Conservation (phyloP, 352 stramenopile genomes). For the Phytophthora ramorum region DNA sequence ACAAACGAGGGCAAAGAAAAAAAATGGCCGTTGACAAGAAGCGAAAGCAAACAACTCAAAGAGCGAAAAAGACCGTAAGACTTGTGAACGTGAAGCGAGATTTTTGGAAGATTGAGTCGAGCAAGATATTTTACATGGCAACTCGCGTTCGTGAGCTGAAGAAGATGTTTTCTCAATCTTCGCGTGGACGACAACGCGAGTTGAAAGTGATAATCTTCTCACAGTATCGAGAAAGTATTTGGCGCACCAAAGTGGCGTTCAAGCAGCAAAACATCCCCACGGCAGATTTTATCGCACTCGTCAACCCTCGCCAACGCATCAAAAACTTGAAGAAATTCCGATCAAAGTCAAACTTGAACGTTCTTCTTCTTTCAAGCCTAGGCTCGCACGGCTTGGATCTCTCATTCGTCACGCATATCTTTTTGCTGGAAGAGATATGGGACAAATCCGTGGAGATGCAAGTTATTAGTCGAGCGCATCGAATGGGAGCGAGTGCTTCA, state of each 20-base stretch:
- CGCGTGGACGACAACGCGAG: conserved; percentile 8
- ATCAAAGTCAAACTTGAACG: conserved; percentile 64
- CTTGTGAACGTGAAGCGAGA: conserved; percentile 35
- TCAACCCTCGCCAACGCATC: conserved; percentile 43
- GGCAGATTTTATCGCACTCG: conserved; percentile 60
- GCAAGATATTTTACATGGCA: conserved; percentile 72
- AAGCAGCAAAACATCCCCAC: conserved; percentile 59
- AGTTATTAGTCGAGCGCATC: conserved; percentile 95
- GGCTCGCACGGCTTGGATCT: conserved; percentile 95
- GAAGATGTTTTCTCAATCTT: conserved; percentile 36
- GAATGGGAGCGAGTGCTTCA: conserved; percentile 92
- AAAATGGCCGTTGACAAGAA: conserved; percentile 8
- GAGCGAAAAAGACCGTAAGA: conserved; percentile 2
- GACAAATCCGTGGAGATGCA: conserved; percentile 95
- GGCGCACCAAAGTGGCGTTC: conserved; percentile 62
- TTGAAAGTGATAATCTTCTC: conserved; percentile 84
- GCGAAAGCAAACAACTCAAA: conserved; percentile 6
- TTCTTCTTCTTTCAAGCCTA: conserved; percentile 94
- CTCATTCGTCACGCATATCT: conserved; percentile 98
- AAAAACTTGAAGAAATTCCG: conserved; percentile 55
- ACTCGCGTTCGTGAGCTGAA: conserved; percentile 56
- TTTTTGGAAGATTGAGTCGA: conserved; percentile 37
- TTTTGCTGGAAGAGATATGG: conserved; percentile 96
- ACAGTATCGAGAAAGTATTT: conserved; percentile 75
- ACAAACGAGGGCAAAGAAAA: conserved; percentile 11